phyloP scores from a whole-genome alignment of 1,139 yeast species.

The Diutina catenulata region DNA sequence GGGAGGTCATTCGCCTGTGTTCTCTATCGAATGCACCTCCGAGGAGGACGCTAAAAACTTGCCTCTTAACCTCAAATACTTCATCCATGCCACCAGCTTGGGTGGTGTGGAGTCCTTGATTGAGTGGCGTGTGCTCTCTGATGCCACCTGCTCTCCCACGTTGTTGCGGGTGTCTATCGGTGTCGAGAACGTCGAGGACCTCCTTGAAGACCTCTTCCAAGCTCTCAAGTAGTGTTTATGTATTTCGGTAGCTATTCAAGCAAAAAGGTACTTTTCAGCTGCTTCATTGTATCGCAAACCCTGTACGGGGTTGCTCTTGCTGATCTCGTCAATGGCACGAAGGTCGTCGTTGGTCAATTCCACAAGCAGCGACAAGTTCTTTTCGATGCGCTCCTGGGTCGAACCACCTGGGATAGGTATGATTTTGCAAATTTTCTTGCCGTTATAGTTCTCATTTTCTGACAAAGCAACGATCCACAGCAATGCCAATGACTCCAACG shows the following conservation, averaged over 20 bases:
- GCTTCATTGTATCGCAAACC: constrained; percentile 39
- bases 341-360: constrained; percentile 43
- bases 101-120: constrained; percentile 91
- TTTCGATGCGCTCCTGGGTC: constrained; percentile 42
- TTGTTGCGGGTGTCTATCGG: constrained; percentile 72
- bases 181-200: constrained; percentile 60
- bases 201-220: constrained; percentile 46
- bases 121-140: constrained; percentile 84
- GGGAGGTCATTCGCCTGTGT: constrained; percentile 65
- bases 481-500: constrained; percentile 59
- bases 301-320: constrained; percentile 23
- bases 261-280: constrained; percentile 9
- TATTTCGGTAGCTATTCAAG: constrained; percentile 5
- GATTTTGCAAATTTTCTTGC: constrained; percentile 38
- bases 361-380: constrained; percentile 37
- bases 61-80: constrained; percentile 57
- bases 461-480: constrained; percentile 50
- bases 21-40: constrained; percentile 44
- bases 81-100: constrained; percentile 83
- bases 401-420: constrained; percentile 77
- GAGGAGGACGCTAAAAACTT: constrained; percentile 48
- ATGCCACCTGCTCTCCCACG: constrained; percentile 39
- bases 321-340: constrained; percentile 31
- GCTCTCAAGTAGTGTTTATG: constrained; percentile 11
- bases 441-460: constrained; percentile 16